A percentile compares a stretch with the other conserved stretches of the same genome.
Conservation (phyloP, 768 basidiomycete genomes). For the Rhodosporidiobolus odoratus region DNA sequence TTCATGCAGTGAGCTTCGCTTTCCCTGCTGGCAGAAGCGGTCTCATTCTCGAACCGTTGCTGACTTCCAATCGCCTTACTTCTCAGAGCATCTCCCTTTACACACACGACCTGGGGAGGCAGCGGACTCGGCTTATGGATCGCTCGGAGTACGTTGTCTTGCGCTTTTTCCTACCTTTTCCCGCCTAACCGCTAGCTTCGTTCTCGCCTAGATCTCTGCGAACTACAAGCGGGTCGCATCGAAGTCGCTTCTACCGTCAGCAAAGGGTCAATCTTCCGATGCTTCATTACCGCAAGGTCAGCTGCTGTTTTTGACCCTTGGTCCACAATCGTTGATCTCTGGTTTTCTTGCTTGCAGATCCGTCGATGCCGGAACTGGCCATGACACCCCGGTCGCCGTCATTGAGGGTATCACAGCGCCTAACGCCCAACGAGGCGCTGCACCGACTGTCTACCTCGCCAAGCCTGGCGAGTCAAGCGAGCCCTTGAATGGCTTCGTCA, state of each 20-base stretch:
- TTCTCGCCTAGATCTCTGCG: constrained; percentile 22
- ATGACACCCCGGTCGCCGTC: constrained; percentile 2
- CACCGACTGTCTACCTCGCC: constrained; percentile 16
- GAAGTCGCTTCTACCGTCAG: constrained; percentile 30
- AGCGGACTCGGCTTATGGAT: constrained; percentile 46
- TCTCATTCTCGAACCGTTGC: background rate
- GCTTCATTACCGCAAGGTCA: constrained; percentile 36
- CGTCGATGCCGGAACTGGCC: constrained; percentile 11
- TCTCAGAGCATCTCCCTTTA: constrained; percentile 42
- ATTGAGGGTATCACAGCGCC: constrained; percentile 28
- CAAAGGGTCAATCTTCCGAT: constrained; percentile 34
- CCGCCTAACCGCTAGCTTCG: background rate
- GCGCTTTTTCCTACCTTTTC: background rate
- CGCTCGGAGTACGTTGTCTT: constrained; percentile 38
- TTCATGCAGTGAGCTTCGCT: constrained; percentile 40
- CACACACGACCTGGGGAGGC: constrained; percentile 45
- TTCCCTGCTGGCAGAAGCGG: background rate
- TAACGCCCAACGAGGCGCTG: constrained; percentile 18
- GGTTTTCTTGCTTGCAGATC: no score
- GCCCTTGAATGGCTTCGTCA: constrained; percentile 4
- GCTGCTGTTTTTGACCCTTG: no score
- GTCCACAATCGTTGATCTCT: no score
- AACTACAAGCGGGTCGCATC: constrained; percentile 31
- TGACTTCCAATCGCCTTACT: background rate
- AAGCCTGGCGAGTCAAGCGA: background rate